phyloP scores from a whole-genome alignment of 1,284 basidiomycete genomes.

The Trametes sp. region DNA sequence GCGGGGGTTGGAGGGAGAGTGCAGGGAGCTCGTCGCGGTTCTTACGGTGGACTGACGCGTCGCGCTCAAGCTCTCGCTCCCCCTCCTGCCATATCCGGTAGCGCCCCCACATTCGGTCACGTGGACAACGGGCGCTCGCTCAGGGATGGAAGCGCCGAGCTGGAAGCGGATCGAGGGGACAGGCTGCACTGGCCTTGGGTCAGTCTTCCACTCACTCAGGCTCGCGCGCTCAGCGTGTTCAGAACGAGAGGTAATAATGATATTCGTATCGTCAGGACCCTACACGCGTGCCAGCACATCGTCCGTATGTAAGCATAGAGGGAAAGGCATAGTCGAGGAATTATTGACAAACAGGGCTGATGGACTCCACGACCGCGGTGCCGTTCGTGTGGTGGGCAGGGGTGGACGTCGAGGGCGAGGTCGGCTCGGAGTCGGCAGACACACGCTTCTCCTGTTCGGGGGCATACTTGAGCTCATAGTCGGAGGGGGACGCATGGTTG shows the following conservation, averaged over 20 bases:
- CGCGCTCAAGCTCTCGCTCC: constrained; percentile 47
- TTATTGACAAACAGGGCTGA: constrained; percentile 60
- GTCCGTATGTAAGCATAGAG: constrained; percentile 55
- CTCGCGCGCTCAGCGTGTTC: constrained; percentile 7
- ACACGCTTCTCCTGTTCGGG: constrained; percentile 23
- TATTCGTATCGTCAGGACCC: constrained; percentile 45
- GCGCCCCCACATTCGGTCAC: constrained; percentile 28
- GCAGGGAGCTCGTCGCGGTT: constrained; percentile 45
- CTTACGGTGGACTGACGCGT: constrained; percentile 69
- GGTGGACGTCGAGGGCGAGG: constrained; percentile 9
- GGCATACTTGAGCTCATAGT: constrained; percentile 23
- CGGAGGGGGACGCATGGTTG: constrained; percentile 13
- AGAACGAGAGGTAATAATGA: constrained; percentile 27
- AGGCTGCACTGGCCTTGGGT: neutral
- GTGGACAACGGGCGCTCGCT: constrained; percentile 25
- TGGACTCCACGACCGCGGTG: constrained; percentile 34
- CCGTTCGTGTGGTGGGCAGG: constrained; percentile 24
- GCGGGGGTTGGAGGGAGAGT: constrained; percentile 24
- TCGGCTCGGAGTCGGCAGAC: constrained; percentile 25
- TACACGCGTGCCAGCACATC: constrained; percentile 54
- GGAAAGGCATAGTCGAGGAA: constrained; percentile 44
- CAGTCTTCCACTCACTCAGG: constrained; percentile 1
- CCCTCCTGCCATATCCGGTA: constrained; percentile 32
- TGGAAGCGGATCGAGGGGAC: constrained; percentile 20
- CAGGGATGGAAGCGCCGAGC: constrained; percentile 19